Evolutionary conservation across 1,139 yeast genomes (phyloP).

Genomic region (Pichia sp.): DNA sequence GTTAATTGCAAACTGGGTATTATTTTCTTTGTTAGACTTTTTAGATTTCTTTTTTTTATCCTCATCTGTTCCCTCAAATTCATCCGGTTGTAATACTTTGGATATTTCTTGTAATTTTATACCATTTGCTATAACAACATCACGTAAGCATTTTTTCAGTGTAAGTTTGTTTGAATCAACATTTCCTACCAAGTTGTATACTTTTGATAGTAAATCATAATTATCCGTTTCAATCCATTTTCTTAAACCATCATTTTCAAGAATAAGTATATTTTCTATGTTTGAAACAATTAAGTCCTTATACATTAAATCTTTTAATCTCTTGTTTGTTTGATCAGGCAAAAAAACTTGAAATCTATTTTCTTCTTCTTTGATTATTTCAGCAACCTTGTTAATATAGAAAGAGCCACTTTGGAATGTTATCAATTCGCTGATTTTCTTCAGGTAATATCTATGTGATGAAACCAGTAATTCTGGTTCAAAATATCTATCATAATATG

Average conservation of each 20-base stretch:
- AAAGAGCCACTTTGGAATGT: conserved; percentile 38
- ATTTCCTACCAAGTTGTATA: conserved; percentile 47
- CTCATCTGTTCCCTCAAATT: conserved; percentile 7
- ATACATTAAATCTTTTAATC: conserved; percentile 50
- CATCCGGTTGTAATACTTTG: conserved; percentile 8
- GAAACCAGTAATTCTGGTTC: conserved; percentile 57
- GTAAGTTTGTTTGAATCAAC: conserved; percentile 49
- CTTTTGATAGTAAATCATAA: conserved; percentile 35
- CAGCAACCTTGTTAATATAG: conserved; percentile 48
- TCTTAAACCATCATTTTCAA: conserved; percentile 49
- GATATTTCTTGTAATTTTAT: conserved; percentile 29
- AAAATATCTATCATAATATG: conserved; percentile 56
- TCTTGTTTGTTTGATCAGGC: conserved; percentile 49
- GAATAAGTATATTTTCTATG: conserved; percentile 44
- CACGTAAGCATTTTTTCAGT: conserved; percentile 44
- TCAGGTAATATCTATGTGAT: conserved; percentile 51
- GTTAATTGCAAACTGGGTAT: conserved; percentile 51
- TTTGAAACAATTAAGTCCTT: conserved; percentile 57
- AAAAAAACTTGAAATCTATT: conserved; percentile 48
- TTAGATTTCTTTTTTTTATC: conserved; percentile 24
- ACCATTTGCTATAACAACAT: conserved; percentile 42
- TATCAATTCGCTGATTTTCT: conserved; percentile 38
- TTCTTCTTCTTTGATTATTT: conserved; percentile 54
- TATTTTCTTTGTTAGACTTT: conserved; percentile 32
- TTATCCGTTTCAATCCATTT: conserved; percentile 45